phyloP scores from a whole-genome alignment of 495 filamentous ascomycete genomes.

The Penicillium desertorum region DNA sequence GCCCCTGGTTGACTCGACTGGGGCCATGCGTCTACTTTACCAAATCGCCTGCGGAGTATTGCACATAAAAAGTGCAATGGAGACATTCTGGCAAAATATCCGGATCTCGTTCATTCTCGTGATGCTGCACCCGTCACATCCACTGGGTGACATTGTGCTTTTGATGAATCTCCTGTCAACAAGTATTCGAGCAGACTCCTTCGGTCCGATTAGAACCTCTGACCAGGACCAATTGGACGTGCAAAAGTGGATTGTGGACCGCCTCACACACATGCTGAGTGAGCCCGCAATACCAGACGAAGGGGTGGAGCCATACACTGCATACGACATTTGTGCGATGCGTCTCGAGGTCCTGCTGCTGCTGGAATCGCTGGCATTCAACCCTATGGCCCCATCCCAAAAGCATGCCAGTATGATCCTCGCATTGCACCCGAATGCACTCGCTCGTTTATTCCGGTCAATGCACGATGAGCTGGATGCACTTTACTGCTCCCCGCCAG shows the following conservation, averaged over 20 bases:
- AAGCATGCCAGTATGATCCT: constrained; percentile 54
- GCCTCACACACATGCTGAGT: constrained; percentile 58
- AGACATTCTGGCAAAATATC: constrained; percentile 59
- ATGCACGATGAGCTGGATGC: constrained; percentile 64
- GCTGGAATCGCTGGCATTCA: constrained; percentile 51
- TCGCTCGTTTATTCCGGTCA: constrained; percentile 60
- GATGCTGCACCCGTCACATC: constrained; percentile 59
- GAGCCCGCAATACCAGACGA: constrained; percentile 52
- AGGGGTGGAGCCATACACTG: constrained; percentile 48
- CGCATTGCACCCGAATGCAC: constrained; percentile 51
- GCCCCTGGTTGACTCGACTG: constrained; percentile 53
- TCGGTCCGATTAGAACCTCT: constrained; percentile 58
- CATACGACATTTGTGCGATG: constrained; percentile 53
- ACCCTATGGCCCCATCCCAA: constrained; percentile 32
- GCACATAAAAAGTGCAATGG: constrained; percentile 40
- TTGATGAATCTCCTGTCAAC: constrained; percentile 59
- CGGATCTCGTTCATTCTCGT: constrained; percentile 63
- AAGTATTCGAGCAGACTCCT: constrained; percentile 55
- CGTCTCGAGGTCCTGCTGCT: constrained; percentile 57
- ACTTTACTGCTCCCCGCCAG: constrained; percentile 54
- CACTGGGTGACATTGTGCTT: constrained; percentile 56
- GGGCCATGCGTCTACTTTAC: constrained; percentile 58
- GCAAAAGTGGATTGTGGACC: constrained; percentile 61
- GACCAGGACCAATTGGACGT: constrained; percentile 52
- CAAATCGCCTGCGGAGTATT: constrained; percentile 54